Evolutionary conservation across 345 rosid genomes (phyloP), one percentile per base, ranked within the genome.

Genomic region (Populus simonii): DNA sequence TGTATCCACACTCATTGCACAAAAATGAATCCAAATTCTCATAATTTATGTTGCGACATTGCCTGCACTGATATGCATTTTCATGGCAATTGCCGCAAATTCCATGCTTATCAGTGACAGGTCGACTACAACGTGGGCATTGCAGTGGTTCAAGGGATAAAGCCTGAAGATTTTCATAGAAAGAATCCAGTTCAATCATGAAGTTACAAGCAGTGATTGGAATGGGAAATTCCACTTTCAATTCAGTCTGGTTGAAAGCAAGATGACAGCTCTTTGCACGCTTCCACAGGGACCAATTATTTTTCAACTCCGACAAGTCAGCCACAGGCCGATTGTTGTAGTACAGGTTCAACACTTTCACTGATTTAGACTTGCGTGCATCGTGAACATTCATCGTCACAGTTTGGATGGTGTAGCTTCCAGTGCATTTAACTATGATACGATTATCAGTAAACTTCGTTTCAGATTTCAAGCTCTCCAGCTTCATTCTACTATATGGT

Each of bases 51-150:
- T 96, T 93, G 83, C 99, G 99, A 80, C 99, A 96, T 83, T 96
- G 98, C 88, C 99, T 89, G 91, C 99, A 96, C 83, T 96, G 99
- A 83, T 96, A 96, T 68, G 99, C 98, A 89, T 96, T 96, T 87
- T 96, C 99, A 80, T 96, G 99, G 86, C 99, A 96, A 80, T 92
- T 96, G 86, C 95, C 8, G 81, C 99, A 96, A 83, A 92, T 92
- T 74, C 99, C 99, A 86, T 96, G 98, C 90, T 86, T 96, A 86
- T 96, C 98, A 74, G 92, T 92, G 70, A 96, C 98, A 71, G 98
- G 90, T 69, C 98, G 90, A 85, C 95, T 93, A 86, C 99, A 96
- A 61, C 99, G 98, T 31, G 99, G 99, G 85, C 99, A 96, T 70
- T 93, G 99, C 86, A 96, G 82, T 83, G 98, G 98, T 75, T 96